Conservation (phyloP, 129 eudicot genomes). For the Silybum marianum region DNA sequence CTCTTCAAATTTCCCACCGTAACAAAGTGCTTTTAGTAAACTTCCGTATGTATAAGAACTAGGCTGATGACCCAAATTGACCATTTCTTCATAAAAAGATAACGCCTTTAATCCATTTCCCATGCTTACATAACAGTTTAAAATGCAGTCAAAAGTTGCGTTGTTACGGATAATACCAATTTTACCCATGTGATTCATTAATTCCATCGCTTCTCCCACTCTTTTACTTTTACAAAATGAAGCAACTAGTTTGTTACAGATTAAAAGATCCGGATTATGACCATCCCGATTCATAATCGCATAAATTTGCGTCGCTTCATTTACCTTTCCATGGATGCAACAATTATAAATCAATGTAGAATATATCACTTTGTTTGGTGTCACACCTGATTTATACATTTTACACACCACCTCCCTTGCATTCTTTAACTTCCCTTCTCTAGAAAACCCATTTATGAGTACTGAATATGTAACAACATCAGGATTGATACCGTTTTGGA, state of each 20-base stretch:
- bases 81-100: constrained; percentile 59
- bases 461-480: constrained; percentile 81
- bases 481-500: constrained; percentile 49
- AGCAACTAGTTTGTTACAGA: constrained; percentile 61
- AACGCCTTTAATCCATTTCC: constrained; percentile 67
- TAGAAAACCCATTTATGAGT: constrained; percentile 75
- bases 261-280: constrained; percentile 41
- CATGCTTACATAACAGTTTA: constrained; percentile 51
- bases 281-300: constrained; percentile 50
- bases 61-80: constrained; percentile 57
- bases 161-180: constrained; percentile 56
- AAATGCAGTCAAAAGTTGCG: constrained; percentile 57
- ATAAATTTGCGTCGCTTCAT: constrained; percentile 55
- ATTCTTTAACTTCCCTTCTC: constrained; percentile 50
- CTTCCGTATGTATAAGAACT: constrained; percentile 60
- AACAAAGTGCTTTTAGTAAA: constrained; percentile 73
- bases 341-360: constrained; percentile 60
- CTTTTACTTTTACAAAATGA: constrained; percentile 58
- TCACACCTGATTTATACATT: constrained; percentile 60
- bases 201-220: constrained; percentile 61
- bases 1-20: constrained; percentile 55
- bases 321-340: constrained; percentile 56
- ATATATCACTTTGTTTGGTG: constrained; percentile 54
- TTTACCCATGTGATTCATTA: constrained; percentile 61
- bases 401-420: constrained; percentile 70